Percentiles rank a stretch among this genome's conserved stretches.
Conservation (phyloP, 1,284 basidiomycete species). For the Microbotryomycetes sp. region DNA sequence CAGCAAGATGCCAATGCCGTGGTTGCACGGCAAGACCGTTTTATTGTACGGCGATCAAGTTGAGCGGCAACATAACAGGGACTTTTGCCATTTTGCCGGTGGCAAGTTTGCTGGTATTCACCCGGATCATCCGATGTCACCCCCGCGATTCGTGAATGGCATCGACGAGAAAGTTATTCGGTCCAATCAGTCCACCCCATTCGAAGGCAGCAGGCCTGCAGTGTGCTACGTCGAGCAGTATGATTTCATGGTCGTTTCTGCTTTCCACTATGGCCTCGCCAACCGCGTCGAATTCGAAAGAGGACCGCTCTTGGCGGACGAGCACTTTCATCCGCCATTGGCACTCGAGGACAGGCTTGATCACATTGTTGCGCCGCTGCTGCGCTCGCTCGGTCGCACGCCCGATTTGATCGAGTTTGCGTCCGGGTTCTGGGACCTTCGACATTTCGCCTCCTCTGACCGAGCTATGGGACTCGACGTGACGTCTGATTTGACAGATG, state of each 20-base stretch:
- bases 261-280: conserved; percentile 26
- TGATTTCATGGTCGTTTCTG: conserved; percentile 23
- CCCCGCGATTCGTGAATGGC: conserved; percentile 24
- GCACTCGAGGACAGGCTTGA: conserved; percentile 23
- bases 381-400: conserved; percentile 16
- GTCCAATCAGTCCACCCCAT: background rate
- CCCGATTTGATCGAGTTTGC: conserved; percentile 29
- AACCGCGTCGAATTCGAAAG: conserved; percentile 29
- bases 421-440: conserved; percentile 29
- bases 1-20: conserved; percentile 9
- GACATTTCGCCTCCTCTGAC: conserved; percentile 27
- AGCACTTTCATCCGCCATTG: conserved; percentile 27
- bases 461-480: conserved; percentile 1
- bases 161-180: conserved; percentile 25
- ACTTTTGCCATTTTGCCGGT: conserved; percentile 26
- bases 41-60: conserved; percentile 28
- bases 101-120: conserved; percentile 21
- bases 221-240: conserved; percentile 26
- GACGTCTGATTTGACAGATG: conserved; percentile 3
- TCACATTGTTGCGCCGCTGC: conserved; percentile 21
- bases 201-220: conserved; percentile 10
- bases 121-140: conserved; percentile 23
- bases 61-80: conserved; percentile 23
- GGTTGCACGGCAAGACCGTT: conserved; percentile 26
- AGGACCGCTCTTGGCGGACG: conserved; percentile 16